phyloP scores from a whole-genome alignment of 305 asterid species.

The Fraxinus velutina region DNA sequence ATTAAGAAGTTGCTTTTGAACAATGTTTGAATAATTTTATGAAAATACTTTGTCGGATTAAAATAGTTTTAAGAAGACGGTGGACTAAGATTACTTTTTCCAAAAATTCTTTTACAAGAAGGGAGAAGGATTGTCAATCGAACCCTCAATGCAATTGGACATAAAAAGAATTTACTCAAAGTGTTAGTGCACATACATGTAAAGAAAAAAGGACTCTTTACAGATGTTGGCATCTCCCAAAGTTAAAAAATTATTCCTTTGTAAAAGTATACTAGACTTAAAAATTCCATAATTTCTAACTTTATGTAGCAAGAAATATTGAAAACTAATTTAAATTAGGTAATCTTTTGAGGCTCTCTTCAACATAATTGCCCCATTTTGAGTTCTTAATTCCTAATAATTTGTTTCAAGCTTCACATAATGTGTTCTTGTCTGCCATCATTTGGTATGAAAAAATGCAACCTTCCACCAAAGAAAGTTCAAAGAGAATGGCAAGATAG shows the following conservation, averaged over 20 bases:
- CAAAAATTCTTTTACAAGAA: background rate
- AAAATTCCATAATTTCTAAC: slow-evolving; percentile 31
- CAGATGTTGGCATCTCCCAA: slow-evolving; percentile 23
- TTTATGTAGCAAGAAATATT: slow-evolving; percentile 43
- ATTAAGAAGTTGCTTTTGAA: background rate
- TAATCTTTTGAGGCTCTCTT: slow-evolving; percentile 6
- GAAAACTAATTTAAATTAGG: slow-evolving; percentile 21
- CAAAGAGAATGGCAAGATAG: slow-evolving; percentile 37
- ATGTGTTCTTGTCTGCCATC: slow-evolving; percentile 46
- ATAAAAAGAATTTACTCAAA: background rate
- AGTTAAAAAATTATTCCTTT: background rate
- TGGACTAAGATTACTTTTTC: background rate
- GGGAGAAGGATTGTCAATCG: background rate
- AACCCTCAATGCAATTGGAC: background rate
- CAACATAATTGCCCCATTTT: slow-evolving; percentile 38
- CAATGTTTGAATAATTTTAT: too few relatives aligned
- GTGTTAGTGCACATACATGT: background rate
- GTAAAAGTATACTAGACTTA: background rate
- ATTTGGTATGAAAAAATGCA: slow-evolving; percentile 33
- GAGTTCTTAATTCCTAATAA: slow-evolving; percentile 8
- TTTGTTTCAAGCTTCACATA: slow-evolving; percentile 34
- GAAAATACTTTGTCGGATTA: background rate
- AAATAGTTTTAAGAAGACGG: too few relatives aligned
- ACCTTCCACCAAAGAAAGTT: slow-evolving; percentile 40
- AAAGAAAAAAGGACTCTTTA: background rate